Conservation (phyloP, 2,329 filamentous ascomycete species). For the Neofusicoccum sp. region DNA sequence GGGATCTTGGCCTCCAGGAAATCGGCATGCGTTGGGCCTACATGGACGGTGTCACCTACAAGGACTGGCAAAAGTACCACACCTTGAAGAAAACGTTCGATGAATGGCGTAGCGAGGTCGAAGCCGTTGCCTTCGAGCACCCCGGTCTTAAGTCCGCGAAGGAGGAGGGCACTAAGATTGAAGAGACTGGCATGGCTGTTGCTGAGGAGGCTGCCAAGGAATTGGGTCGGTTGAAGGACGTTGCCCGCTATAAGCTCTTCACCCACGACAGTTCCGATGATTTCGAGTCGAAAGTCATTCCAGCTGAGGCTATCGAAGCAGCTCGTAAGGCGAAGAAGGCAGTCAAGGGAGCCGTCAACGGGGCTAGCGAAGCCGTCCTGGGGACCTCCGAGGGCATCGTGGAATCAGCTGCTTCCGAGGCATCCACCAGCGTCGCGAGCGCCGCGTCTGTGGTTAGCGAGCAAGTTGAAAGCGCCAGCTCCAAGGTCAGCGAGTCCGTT, state of each 20-base stretch:
- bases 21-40: slow-evolving; percentile 94
- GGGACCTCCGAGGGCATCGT: slow-evolving; percentile 38
- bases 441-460: slow-evolving; percentile 30
- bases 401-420: slow-evolving; percentile 39
- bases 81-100: slow-evolving; percentile 80
- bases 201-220: slow-evolving; percentile 81
- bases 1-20: slow-evolving; percentile 83
- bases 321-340: slow-evolving; percentile 46
- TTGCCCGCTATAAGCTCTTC: slow-evolving; percentile 80
- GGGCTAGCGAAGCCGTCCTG: slow-evolving; percentile 30
- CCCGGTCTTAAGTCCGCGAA: slow-evolving; percentile 70
- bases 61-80: slow-evolving; percentile 96
- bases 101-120: slow-evolving; percentile 82
- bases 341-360: slow-evolving; percentile 28
- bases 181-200: slow-evolving; percentile 77
- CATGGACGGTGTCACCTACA: slow-evolving; percentile 94
- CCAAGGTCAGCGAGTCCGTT: slow-evolving; percentile 28
- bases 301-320: slow-evolving; percentile 55
- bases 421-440: slow-evolving; percentile 27
- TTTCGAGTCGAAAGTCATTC: slow-evolving; percentile 71
- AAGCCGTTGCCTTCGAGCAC: slow-evolving; percentile 73
- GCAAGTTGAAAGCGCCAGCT: slow-evolving; percentile 27
- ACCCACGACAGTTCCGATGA: slow-evolving; percentile 75
- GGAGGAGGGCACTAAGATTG: slow-evolving; percentile 67
- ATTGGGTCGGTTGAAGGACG: slow-evolving; percentile 77